Base-by-base conservation (phyloP, 176 grass and related monocot genomes). In the Dendrocalamus sinicus region DNA sequence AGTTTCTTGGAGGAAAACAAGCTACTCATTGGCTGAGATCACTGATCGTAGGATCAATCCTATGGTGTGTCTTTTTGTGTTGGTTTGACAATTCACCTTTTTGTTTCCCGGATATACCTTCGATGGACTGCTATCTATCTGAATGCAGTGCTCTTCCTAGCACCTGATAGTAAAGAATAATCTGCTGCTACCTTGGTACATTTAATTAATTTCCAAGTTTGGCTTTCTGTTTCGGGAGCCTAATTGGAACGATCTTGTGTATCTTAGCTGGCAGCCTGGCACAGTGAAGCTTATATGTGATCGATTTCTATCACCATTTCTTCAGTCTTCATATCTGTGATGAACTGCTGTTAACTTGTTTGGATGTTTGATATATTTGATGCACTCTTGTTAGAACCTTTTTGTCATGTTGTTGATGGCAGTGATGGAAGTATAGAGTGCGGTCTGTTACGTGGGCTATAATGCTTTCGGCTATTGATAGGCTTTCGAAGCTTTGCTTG, bases 1-100 rank as follows among this genome's bases (percentile, higher is more conserved):
- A 72, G 55, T 84, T 97, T 97, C 81, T 59, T 97, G 80, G 94
- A 97, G 19, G 94, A 97, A 6, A 97, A 94, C 77, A 97, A 97
- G 77, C 88, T 97, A n/a, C 76, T 97, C 59, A 63, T 97, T 3
- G 94, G 94, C 81, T 97, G 77, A 97, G 61, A 81, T 19, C 55
- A 52, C 37, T 78, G 13, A 17, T 23, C 46, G 26, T 35, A 80
- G 17, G 22, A 26, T 70, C 63, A n/a, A 39, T 61, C 84, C 15
- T 87, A 53, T 84, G 41, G 30, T 9, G 19, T 68, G 6, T 24
- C 48, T 15, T 80, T 84, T 75, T 81, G 59, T 87, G 58, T 74
- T 87, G 53, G 74, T 81, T 84, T 30, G 16, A 70, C 70, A 54
- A 45, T 84, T 79, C 26, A 55, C 51, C 70, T 84, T 84, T 81